Base-by-base conservation (phyloP, 345 rosid species). In the Eutrema yunnanense region DNA sequence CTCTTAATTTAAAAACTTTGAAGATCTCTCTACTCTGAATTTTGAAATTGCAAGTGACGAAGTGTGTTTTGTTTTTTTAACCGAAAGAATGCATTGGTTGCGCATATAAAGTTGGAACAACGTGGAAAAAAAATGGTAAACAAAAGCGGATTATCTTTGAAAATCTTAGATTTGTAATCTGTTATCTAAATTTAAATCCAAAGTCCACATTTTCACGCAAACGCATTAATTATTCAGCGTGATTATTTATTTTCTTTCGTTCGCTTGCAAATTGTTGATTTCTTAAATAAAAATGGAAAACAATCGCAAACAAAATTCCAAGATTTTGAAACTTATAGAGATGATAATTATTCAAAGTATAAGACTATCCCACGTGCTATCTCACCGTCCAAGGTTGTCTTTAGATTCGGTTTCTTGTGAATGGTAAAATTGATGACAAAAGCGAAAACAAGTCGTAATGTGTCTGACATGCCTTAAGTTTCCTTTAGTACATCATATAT, bases 331-430 rank as follows among this genome's bases (percentile, higher is more conserved):
- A 44, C 9, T 42, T 19, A 10, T 9, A 36, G 34, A 19, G 55
- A 69, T 57, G 65, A 14, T 27, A 30, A 34, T 61, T n/a, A 62
- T 61, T 44, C 10, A 34, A 63, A 49, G 37, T 49, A 41, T 66
- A 48, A 22, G 62, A 67, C 67, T 0, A 40, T 52, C n/a, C 62
- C 78, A 67, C 78, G 73, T 74, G 78, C 53, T 33, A 51, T 59
- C 32, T 50, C 59, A 67, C 54, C 69, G 59, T 62, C 65, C 64
- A 69, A 63, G 26, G 65, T 46, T 46, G 46, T 62, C 66, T 41
- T 54, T 38, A 62, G 58, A 62, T 69, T 38, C 26, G 50, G n/a
- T 14, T 4, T 13, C 27, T 9, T 59, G 26, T 27, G 32, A 46
- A 48, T 33, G 55, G 8, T 67, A 2, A 56, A 42, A 16, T 16